Evolutionary conservation across 768 basidiomycete species (phyloP), one percentile per base, ranked within the genome.

Genomic region (Auriscalpium vulgare): DNA sequence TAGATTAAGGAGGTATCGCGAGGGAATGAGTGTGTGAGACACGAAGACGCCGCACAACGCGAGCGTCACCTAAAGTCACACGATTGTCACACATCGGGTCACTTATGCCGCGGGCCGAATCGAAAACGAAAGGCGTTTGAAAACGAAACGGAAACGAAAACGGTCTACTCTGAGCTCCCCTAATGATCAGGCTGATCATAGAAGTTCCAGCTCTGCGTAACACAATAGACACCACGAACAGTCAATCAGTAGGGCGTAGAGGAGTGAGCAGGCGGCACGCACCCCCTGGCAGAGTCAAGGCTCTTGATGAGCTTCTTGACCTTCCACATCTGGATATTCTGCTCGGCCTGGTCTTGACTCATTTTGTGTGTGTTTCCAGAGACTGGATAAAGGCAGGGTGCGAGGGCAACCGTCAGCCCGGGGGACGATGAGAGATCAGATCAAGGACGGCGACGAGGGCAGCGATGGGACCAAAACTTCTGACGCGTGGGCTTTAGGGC

Each of bases 271-370:
- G 29, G 7, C 50, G 43, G 44, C 37, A 69, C 73, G 43, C 51
- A 88, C 87, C 93, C 93, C 80, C 92, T 83, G 57, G 97, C 94
- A 50, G 86, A 78, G 70, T 97, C 91, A 74, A 98, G 84, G 74
- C 91, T 94, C 81, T 93, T 94, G 78, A 99, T 93, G 75, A 98
- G 90, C 77, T 97, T 97, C 78, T 95, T 94, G 74, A 95, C 87
- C 76, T 97, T 94, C 95, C 91, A 89, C 85, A 94, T 90, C 80
- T 92, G 90, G 68, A 94, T 95, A 70, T 94, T 95, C 75, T 93
- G 90, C 76, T 95, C 92, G 69, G 91, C 91, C 61, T 72, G 72
- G 70, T 90, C 88, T 75, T 85, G 85, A 78, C 82, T 87, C 87
- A 88, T 89, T 64, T 68, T 85, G 78, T 23, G 17, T 49, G 48